These are phyloP conservation scores for Linum tenue DNA, from an alignment of 345 rosid species.

Conservation along the genomic window DNA sequence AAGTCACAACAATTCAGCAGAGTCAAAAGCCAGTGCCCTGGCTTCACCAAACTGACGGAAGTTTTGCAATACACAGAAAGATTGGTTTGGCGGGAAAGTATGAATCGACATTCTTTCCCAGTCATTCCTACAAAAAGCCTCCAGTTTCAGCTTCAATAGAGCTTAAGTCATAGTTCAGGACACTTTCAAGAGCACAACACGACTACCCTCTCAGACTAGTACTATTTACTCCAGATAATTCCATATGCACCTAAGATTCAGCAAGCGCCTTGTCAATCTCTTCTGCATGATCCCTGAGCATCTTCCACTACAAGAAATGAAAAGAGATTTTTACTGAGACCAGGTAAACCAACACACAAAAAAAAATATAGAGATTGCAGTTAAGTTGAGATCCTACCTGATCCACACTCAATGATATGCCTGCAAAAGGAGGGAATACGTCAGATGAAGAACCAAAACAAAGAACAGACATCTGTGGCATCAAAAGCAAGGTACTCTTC, in stretches of 20 bases:
- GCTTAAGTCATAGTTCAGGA: too few species aligned
- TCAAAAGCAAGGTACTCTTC: too few species aligned
- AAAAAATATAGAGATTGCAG: neutral
- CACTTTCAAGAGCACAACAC: too few species aligned
- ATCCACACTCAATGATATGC: constrained; percentile 68
- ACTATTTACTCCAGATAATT: neutral
- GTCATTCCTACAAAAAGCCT: too few species aligned
- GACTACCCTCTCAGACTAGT: neutral
- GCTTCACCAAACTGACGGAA: too few species aligned
- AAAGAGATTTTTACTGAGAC: neutral
- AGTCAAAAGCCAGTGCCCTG: too few species aligned
- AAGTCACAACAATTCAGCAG: too few species aligned
- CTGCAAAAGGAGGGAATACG: constrained; percentile 22
- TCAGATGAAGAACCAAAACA: neutral
- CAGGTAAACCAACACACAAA: neutral
- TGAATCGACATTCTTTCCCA: too few species aligned
- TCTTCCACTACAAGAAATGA: constrained; percentile 46
- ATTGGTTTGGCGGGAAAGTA: too few species aligned
- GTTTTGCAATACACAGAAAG: too few species aligned
- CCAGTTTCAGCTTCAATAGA: too few species aligned
- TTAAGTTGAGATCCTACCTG: constrained; percentile 41
- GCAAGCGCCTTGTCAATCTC: constrained; percentile 61
- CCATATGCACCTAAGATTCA: constrained; percentile 19
- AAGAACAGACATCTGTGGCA: too few species aligned
- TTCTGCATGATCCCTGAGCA: constrained; percentile 42